phyloP scores from a whole-genome alignment of 139 green algal species.

The Asterochloris sp. region DNA sequence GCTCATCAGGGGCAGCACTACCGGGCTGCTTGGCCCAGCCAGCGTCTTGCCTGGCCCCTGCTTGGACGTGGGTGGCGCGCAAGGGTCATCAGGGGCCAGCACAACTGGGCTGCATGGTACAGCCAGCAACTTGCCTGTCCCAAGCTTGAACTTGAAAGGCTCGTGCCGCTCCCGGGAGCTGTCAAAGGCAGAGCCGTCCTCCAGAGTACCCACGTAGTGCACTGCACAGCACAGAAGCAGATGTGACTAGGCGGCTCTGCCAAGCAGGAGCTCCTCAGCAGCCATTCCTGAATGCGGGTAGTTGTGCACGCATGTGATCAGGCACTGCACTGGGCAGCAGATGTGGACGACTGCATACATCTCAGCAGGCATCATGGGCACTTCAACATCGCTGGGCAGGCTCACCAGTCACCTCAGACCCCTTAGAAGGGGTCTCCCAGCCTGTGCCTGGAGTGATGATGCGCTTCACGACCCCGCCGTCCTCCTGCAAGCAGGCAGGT shows the following conservation, averaged over 20 bases:
- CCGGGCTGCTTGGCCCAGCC: too few relatives aligned
- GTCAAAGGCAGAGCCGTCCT: constrained; percentile 93
- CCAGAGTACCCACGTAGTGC: constrained; percentile 95
- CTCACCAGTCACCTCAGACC: constrained; percentile 73
- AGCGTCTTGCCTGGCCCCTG: constrained; percentile 59
- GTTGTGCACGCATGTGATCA: too few relatives aligned
- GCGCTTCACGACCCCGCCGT: constrained; percentile 85
- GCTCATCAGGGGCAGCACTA: too few relatives aligned
- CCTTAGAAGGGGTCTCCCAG: constrained; percentile 79
- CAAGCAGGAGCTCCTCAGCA: too few relatives aligned
- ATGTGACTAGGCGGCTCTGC: too few relatives aligned
- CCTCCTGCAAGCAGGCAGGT: constrained; percentile 46
- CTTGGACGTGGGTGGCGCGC: too few relatives aligned
- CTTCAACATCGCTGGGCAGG: background rate
- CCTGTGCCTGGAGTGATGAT: constrained; percentile 68
- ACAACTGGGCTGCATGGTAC: too few relatives aligned
- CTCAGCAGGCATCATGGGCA: background rate
- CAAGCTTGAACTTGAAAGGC: constrained; percentile 88
- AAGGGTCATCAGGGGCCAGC: too few relatives aligned
- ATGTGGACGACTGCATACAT: too few relatives aligned
- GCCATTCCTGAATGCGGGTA: too few relatives aligned
- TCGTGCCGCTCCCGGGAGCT: constrained; percentile 74
- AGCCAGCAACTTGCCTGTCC: constrained; percentile 45
- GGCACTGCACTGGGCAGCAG: too few relatives aligned
- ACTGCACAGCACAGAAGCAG: constrained; percentile 56